Percentiles rank a stretch among this genome's conserved stretches.
These are phyloP conservation scores for Vairimorpha necatrix DNA, from an alignment of 371 early-diverging fungal species.

Conservation along the genomic window DNA sequence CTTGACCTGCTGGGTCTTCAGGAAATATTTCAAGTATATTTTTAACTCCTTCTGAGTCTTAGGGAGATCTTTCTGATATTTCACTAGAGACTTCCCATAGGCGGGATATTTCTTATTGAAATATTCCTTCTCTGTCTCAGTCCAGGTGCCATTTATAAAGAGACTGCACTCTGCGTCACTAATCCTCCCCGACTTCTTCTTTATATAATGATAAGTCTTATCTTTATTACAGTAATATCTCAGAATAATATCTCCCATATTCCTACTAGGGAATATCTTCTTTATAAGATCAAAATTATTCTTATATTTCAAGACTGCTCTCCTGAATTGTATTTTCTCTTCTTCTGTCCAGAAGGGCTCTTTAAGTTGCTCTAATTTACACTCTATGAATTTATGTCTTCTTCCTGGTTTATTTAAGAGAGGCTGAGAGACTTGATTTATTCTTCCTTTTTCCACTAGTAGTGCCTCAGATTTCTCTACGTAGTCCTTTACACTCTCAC, in stretches of 20 bases:
- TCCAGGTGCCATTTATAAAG: conserved; percentile 48
- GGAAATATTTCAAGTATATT: conserved; percentile 50
- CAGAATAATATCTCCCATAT: conserved; percentile 29
- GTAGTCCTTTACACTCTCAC: neutral
- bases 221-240: conserved; percentile 54
- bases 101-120: conserved; percentile 27
- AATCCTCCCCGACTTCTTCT: conserved; percentile 48
- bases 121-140: conserved; percentile 37
- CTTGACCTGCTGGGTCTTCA: conserved; percentile 16
- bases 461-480: neutral
- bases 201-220: conserved; percentile 35
- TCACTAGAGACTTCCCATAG: conserved; percentile 41
- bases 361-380: neutral
- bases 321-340: conserved; percentile 32
- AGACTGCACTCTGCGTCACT: conserved; percentile 46
- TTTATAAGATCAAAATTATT: conserved; percentile 44
- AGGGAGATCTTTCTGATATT: conserved; percentile 37
- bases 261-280: conserved; percentile 19
- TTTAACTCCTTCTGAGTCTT: conserved; percentile 57
- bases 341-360: conserved; percentile 10
- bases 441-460: neutral
- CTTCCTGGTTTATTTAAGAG: neutral
- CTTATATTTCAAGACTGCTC: conserved; percentile 30
- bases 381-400: neutral
- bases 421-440: neutral